Base-by-base conservation (phyloP, 352 stramenopile genomes). In the Globisporangium barbulae region DNA sequence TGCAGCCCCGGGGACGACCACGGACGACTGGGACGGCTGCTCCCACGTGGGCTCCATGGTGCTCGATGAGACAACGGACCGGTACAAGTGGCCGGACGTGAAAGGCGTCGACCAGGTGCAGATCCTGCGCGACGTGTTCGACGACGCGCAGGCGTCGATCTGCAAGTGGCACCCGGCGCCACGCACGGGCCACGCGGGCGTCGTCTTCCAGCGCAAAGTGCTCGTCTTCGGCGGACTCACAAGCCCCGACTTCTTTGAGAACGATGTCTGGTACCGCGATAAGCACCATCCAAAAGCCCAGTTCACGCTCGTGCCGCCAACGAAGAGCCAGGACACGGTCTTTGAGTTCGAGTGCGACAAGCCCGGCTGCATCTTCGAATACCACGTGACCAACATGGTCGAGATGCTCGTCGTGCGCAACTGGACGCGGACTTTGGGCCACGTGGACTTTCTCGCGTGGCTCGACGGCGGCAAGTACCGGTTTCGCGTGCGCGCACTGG, bases 331-430 rank as follows among this genome's bases (percentile, higher is more conserved):
- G 12, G 75, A 91, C 37, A 97, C 78, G 13, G 66, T 76, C 22
- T 98, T 98, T 61, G 74, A 67, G 7, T 98, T 98, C 44, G 77
- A 85, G 41, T 93, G 85, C 59, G 90, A 98, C 62, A 88, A 98
- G 47, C 68, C 78, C 1, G 90, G 88, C 33, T 91, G 85, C 50
- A 81, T 97, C 33, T 98, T 98, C 65, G 89, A 98, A 71, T 98
- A 98, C 66, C 90, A 97, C 66, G 70, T 98, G 35, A 75, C 91
- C 28, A 81, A 97, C 68, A 69, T 79, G 47, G 77, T 97, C 41
- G 81, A 95, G 70, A 78, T 85, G 62, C 70, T 88, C n/a, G 89
- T 98, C 17, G 80, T 92, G 37, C 79, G 83, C 59, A 90, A 90
- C 57, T 92, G 83, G 83, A 90, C 83, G 5, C 58, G 76, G 2